A percentile compares a stretch with the other conserved stretches of the same genome.
Evolutionary conservation across 331 rosid genomes (phyloP).

Genomic region (Saraca asoca): DNA sequence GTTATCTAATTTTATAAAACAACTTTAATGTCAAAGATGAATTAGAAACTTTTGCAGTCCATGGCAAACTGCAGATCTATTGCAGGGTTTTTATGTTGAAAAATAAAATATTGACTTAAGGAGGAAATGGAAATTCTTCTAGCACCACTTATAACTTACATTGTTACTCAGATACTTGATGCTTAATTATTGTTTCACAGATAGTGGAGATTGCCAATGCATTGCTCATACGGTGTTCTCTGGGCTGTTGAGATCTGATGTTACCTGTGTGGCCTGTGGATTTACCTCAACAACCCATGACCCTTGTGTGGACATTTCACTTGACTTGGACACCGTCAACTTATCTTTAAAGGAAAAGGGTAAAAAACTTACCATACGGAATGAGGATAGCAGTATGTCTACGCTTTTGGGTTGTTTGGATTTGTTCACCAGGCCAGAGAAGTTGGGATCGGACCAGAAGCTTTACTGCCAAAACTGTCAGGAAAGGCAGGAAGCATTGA

Average conservation of each 20-base stretch:
- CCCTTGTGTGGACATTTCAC: slow-evolving; percentile 89
- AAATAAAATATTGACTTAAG: background rate
- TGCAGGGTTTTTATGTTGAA: background rate
- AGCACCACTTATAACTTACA: slow-evolving; percentile 6
- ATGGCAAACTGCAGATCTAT: background rate
- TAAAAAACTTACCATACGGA: slow-evolving; percentile 50
- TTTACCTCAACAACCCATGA: slow-evolving; percentile 87
- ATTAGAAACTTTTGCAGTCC: background rate
- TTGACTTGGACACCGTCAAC: slow-evolving; percentile 53
- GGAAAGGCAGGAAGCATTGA: slow-evolving; percentile 68
- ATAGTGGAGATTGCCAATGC: slow-evolving; percentile 72
- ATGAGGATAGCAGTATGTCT: slow-evolving; percentile 48
- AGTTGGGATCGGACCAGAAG: slow-evolving; percentile 96
- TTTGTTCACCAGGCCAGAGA: slow-evolving; percentile 80
- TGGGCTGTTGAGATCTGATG: slow-evolving; percentile 86
- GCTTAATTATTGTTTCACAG: slow-evolving; percentile 46
- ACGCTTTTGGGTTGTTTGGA: slow-evolving; percentile 79
- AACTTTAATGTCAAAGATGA: slow-evolving; percentile 12
- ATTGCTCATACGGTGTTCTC: slow-evolving; percentile 83
- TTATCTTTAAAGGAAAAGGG: slow-evolving; percentile 38
- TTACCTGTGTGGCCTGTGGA: slow-evolving; percentile 90
- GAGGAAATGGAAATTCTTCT: slow-evolving; percentile 12
- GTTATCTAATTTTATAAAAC: background rate
- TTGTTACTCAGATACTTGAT: slow-evolving; percentile 9
- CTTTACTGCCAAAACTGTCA: slow-evolving; percentile 75